Evolutionary conservation across 1,284 basidiomycete genomes (phyloP).

Genomic region (Ganoderma sp.): DNA sequence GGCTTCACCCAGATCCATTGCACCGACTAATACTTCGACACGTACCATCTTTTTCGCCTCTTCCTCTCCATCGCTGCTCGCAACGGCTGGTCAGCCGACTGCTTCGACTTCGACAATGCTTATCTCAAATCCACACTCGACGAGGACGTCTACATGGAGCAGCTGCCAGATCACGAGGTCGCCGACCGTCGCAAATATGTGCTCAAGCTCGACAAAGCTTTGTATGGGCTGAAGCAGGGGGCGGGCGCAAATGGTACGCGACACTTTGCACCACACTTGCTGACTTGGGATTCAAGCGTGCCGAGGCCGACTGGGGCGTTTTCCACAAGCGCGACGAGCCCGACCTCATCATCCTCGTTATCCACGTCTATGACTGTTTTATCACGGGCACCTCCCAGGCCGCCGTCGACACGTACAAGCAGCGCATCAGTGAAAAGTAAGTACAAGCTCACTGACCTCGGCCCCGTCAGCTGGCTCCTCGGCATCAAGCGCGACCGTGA

Average conservation of each 20-base stretch:
- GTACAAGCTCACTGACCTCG: constrained; percentile 42
- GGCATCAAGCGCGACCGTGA: constrained; percentile 38
- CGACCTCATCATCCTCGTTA: constrained; percentile 16
- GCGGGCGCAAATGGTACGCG: too few relatives aligned
- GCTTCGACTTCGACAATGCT: constrained; percentile 49
- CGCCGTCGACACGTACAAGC: constrained; percentile 34
- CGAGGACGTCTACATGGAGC: constrained; percentile 20
- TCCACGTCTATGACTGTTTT: constrained; percentile 37
- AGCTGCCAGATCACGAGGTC: neutral
- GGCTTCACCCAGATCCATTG: constrained; percentile 49
- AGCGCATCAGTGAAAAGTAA: constrained; percentile 34
- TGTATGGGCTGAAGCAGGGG: too few relatives aligned
- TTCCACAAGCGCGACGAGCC: constrained; percentile 22
- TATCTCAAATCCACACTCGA: constrained; percentile 47
- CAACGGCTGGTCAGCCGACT: constrained; percentile 42
- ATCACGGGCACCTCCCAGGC: constrained; percentile 28
- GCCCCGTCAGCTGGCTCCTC: constrained; percentile 22
- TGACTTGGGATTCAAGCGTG: constrained; percentile 29
- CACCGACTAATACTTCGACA: constrained; percentile 46
- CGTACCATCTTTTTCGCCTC: constrained; percentile 40
- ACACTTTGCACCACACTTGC: constrained; percentile 1
- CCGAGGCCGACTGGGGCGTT: constrained; percentile 30
- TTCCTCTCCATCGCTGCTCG: constrained; percentile 42
- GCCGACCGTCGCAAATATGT: too few relatives aligned
- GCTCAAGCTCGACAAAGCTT: too few relatives aligned